phyloP scores from a whole-genome alignment of 2,329 filamentous ascomycete genomes.

The Escovopsis sp. region DNA sequence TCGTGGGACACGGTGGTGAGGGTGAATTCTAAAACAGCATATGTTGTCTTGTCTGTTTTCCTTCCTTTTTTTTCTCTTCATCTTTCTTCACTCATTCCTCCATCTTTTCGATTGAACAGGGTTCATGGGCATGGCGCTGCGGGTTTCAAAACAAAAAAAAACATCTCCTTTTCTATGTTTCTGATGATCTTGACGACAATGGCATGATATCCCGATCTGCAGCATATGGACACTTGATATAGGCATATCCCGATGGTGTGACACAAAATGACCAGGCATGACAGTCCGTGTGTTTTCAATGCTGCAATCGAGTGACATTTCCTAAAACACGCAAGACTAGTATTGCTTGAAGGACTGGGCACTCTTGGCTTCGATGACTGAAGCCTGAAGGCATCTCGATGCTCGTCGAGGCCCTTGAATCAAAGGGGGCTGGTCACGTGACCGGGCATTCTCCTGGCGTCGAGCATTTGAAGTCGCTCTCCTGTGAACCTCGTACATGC shows the following conservation, averaged over 20 bases:
- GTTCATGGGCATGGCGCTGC: conserved; percentile 20
- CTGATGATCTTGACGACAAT: background rate
- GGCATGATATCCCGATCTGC: background rate
- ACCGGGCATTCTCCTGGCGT: conserved; percentile 2
- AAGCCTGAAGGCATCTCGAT: background rate
- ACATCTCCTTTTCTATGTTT: conserved; percentile 15
- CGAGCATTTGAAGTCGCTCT: background rate
- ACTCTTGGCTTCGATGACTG: too few relatives aligned
- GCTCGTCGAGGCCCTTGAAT: background rate
- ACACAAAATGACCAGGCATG: conserved; percentile 2
- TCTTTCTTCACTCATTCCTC: too few relatives aligned
- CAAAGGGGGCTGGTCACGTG: conserved; percentile 2
- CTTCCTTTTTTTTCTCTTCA: too few relatives aligned
- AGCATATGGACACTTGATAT: background rate
- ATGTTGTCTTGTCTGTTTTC: too few relatives aligned
- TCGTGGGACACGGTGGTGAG: conserved; percentile 46
- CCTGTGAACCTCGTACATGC: too few relatives aligned
- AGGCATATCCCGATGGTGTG: background rate
- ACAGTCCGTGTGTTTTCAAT: conserved; percentile 1
- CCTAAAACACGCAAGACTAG: background rate
- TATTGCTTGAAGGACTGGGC: background rate
- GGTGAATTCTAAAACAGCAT: conserved; percentile 35
- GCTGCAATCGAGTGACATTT: background rate
- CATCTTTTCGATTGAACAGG: background rate
- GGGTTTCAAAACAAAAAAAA: conserved; percentile 8